Base-by-base conservation (phyloP, 148 eudicot genomes). In the Fagopyrum esculentum region DNA sequence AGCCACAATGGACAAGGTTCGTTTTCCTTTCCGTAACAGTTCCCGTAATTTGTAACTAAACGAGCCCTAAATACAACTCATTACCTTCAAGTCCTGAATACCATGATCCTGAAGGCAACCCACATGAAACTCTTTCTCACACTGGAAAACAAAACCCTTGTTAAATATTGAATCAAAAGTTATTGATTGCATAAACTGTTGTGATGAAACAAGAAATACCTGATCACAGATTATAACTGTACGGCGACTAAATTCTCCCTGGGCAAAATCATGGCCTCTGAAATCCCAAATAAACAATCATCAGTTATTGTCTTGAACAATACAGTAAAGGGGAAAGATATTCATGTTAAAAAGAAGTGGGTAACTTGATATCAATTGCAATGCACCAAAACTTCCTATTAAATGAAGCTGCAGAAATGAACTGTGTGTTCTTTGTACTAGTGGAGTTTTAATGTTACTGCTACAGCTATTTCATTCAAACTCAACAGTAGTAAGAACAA, bases 141-240 rank as follows among this genome's bases (percentile, higher is more conserved):
- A 93, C 94, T 90, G 97, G 71, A 82, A 91, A 74, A 52, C 48
- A 71, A 78, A 2, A 55, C 68, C 6, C 57, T 43, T 57, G 16
- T 46, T 55, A 26, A 9, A 4, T 49, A 60, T 7, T 17, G 40
- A 16, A 60, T 60, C 66, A 60, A 56, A 6, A 57, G 11, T 40
- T 2, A 16, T 74, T 26, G n/a, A 54, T 40, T 17, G 6, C 54
- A 26, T n/a, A 45, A 19, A 12, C 16, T 11, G 64, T 54, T 8
- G 1, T 29, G 26, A 48, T 46, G 17, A 75, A 60, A 44, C 29
- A 57, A 9, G 52, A 30, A 64, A 51, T 72, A 93, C 96, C 93
- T 93, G 97, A 79, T 93, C 97, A 78, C 98, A 91, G 7, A 88
- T 75, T 5, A 93, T 85, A 72, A 93, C 93, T 40, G 98, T 93